These are phyloP conservation scores for Westerdykella aurantiaca DNA, from an alignment of 2,329 filamentous ascomycete species.

Conservation along the genomic window DNA sequence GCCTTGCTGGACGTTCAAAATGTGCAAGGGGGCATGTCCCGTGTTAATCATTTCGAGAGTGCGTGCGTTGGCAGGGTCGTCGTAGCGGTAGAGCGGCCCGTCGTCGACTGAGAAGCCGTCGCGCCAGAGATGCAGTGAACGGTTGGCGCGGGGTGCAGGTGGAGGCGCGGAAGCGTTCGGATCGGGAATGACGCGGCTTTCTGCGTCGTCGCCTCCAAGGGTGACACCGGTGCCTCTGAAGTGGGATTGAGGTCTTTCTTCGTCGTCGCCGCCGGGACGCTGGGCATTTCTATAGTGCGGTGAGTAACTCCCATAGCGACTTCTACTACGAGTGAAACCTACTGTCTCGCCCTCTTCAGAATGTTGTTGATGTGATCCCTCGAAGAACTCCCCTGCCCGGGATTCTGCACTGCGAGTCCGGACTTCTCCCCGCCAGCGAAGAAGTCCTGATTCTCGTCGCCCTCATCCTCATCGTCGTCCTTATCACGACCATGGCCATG, in stretches of 20 bases:
- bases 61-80: constrained; percentile 67
- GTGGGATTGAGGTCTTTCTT: constrained; percentile 39
- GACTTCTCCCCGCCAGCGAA: constrained; percentile 86
- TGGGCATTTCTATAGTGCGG: constrained; percentile 50
- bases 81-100: constrained; percentile 69
- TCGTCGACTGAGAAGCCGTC: constrained; percentile 84
- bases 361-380: constrained; percentile 48
- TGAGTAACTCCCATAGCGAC: constrained; percentile 15
- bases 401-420: constrained; percentile 62
- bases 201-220: constrained; percentile 69
- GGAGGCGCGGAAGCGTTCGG: constrained; percentile 40
- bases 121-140: constrained; percentile 72
- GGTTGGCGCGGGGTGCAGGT: constrained; percentile 53
- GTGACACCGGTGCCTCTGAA: constrained; percentile 71
- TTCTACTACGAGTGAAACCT: constrained; percentile 7
- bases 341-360: constrained; percentile 44
- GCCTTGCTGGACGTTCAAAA: constrained; percentile 69
- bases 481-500: constrained; percentile 47
- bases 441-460: constrained; percentile 59
- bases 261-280: constrained; percentile 51
- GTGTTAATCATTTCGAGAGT: constrained; percentile 71
- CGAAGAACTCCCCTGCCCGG: constrained; percentile 41
- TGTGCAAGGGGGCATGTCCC: constrained; percentile 68
- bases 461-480: constrained; percentile 57
- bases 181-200: constrained; percentile 63